phyloP scores from a whole-genome alignment of 805 yeast species.

The Saccharomyces eubayanus region DNA sequence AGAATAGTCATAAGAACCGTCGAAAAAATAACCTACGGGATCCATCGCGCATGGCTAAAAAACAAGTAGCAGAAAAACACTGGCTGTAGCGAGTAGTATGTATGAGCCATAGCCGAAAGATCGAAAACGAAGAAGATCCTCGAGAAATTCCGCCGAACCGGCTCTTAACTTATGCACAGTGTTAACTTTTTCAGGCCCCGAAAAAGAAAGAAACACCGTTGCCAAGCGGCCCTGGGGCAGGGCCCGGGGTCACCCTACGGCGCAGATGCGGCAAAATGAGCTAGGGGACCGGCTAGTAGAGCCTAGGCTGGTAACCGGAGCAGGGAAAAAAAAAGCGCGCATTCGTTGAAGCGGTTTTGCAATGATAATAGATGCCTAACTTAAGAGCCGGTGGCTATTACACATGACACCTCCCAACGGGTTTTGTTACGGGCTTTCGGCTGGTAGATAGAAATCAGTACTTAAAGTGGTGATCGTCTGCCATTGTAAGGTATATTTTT shows the following conservation, averaged over 20 bases:
- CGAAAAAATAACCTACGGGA: background rate
- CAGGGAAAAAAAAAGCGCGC: background rate
- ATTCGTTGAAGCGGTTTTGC: background rate
- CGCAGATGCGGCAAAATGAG: background rate
- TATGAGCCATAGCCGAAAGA: background rate
- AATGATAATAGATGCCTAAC: background rate
- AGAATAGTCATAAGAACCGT: background rate
- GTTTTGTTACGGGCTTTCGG: background rate
- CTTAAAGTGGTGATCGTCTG: background rate
- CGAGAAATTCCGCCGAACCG: background rate
- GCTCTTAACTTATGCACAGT: background rate
- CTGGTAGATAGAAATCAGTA: background rate
- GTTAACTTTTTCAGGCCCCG: background rate
- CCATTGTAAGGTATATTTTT: background rate
- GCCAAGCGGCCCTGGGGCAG: background rate
- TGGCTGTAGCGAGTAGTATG: background rate
- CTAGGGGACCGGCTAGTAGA: background rate
- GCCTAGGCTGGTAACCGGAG: background rate
- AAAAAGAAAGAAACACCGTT: background rate
- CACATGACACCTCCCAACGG: background rate
- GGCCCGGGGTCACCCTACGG: background rate
- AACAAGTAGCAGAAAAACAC: background rate
- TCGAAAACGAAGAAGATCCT: background rate
- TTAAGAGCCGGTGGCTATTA: background rate
- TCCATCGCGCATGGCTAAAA: background rate